Percentiles rank a stretch among this genome's conserved stretches.
These are phyloP conservation scores for Myrica gale DNA, from an alignment of 306 rosid species.

Conservation along the genomic window DNA sequence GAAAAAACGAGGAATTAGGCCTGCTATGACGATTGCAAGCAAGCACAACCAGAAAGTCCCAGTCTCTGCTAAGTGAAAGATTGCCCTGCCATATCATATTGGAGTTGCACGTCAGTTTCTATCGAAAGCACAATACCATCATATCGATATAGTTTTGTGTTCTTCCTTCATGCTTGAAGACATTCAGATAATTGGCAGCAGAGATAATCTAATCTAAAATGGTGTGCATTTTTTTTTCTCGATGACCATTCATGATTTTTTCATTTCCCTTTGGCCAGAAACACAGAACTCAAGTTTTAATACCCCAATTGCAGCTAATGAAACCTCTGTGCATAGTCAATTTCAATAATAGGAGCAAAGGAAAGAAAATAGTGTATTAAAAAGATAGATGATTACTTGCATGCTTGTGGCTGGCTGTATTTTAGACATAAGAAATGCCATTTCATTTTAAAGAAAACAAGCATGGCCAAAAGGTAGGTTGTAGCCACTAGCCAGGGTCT, in stretches of 20 bases:
- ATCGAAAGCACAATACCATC: background rate
- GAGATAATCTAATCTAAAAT: background rate
- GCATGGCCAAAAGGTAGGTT: too few relatives aligned
- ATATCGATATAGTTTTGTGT: background rate
- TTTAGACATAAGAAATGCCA: background rate
- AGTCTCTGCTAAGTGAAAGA: slow-evolving; percentile 42
- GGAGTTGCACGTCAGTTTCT: slow-evolving; percentile 27
- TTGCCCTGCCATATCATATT: slow-evolving; percentile 62
- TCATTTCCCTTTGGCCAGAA: background rate
- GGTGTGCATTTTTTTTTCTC: background rate
- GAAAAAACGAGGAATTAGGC: slow-evolving; percentile 65
- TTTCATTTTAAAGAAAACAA: background rate
- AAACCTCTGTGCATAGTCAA: background rate
- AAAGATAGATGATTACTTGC: background rate
- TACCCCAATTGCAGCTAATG: background rate
- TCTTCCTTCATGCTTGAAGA: background rate
- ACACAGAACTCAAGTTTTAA: background rate
- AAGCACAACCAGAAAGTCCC: slow-evolving; percentile 67
- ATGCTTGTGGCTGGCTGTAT: background rate
- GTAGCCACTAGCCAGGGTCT: too few relatives aligned
- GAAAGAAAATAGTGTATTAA: background rate
- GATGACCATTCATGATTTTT: background rate
- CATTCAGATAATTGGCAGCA: background rate
- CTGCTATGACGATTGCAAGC: slow-evolving; percentile 53
- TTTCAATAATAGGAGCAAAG: background rate